A percentile compares a stretch with the other conserved stretches of the same genome.
These are phyloP conservation scores for Scheffersomyces insectosa DNA, from an alignment of 1,139 yeast genomes.

Conservation along the genomic window DNA sequence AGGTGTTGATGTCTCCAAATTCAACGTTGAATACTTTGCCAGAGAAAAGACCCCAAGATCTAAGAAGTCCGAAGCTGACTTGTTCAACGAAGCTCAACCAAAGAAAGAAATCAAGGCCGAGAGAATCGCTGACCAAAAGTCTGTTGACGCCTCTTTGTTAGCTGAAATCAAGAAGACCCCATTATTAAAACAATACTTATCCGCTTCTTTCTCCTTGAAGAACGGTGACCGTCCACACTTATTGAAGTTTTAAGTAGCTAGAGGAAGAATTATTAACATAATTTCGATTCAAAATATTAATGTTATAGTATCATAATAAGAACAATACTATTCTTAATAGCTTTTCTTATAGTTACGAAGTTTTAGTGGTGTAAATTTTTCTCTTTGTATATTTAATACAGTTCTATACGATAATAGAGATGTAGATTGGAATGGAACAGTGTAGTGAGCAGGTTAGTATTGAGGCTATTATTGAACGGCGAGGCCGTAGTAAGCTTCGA, in stretches of 20 bases:
- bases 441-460: background rate
- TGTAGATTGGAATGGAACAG: background rate
- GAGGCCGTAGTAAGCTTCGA: too few relatives aligned
- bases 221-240: slow-evolving; percentile 98
- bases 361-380: slow-evolving; percentile 18
- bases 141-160: slow-evolving; percentile 91
- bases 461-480: too few relatives aligned
- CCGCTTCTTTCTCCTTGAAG: slow-evolving; percentile 96
- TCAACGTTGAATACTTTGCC: slow-evolving; percentile 95
- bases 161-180: slow-evolving; percentile 97
- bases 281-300: slow-evolving; percentile 6
- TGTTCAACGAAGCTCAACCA: slow-evolving; percentile 85
- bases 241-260: slow-evolving; percentile 79
- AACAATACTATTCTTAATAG: slow-evolving; percentile 5
- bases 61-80: slow-evolving; percentile 89
- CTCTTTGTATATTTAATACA: slow-evolving; percentile 43
- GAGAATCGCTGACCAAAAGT: slow-evolving; percentile 98
- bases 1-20: slow-evolving; percentile 86
- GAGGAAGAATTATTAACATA: slow-evolving; percentile 10
- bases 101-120: slow-evolving; percentile 90
- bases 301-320: slow-evolving; percentile 7
- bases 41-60: slow-evolving; percentile 86
- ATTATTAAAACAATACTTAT: slow-evolving; percentile 95
- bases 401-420: slow-evolving; percentile 14
- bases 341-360: slow-evolving; percentile 9